Percentiles rank a stretch among this genome's conserved stretches.
These are phyloP conservation scores for Boletus tomentosulus DNA, from an alignment of 768 basidiomycete species.

Conservation along the genomic window DNA sequence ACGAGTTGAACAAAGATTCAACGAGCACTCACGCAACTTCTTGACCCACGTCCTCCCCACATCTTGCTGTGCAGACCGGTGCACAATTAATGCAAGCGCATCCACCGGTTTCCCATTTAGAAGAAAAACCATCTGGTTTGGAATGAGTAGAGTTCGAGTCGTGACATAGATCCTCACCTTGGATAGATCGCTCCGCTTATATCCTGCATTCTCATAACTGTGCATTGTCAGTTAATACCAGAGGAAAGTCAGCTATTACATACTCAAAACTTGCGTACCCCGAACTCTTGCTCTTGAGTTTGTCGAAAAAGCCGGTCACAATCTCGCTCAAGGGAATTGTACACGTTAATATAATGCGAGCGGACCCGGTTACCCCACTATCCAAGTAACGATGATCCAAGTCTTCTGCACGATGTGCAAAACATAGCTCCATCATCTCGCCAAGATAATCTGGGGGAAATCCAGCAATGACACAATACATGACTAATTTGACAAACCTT, in stretches of 20 bases:
- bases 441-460: conserved; percentile 74
- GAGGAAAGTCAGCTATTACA: conserved; percentile 26
- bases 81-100: conserved; percentile 88
- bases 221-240: conserved; percentile 4
- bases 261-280: conserved; percentile 93
- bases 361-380: conserved; percentile 30
- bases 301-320: conserved; percentile 93
- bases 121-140: conserved; percentile 77
- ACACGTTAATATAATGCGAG: conserved; percentile 79
- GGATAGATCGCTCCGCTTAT: conserved; percentile 71
- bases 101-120: conserved; percentile 89
- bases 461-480: not conserved
- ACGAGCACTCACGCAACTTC: conserved; percentile 71
- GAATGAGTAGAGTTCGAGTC: not conserved
- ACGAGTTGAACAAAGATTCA: not conserved
- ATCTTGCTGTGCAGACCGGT: conserved; percentile 69
- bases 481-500: conserved; percentile 49
- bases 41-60: conserved; percentile 85
- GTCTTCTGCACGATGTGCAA: conserved; percentile 76
- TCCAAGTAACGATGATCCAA: conserved; percentile 85
- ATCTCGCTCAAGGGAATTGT: conserved; percentile 88
- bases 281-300: conserved; percentile 87
- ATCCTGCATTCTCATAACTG: conserved; percentile 95
- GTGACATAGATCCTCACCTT: conserved; percentile 52
- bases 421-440: conserved; percentile 94